These are phyloP conservation scores for Sugiyamaella qingdaonensis DNA, from an alignment of 805 yeast genomes.

Conservation along the genomic window DNA sequence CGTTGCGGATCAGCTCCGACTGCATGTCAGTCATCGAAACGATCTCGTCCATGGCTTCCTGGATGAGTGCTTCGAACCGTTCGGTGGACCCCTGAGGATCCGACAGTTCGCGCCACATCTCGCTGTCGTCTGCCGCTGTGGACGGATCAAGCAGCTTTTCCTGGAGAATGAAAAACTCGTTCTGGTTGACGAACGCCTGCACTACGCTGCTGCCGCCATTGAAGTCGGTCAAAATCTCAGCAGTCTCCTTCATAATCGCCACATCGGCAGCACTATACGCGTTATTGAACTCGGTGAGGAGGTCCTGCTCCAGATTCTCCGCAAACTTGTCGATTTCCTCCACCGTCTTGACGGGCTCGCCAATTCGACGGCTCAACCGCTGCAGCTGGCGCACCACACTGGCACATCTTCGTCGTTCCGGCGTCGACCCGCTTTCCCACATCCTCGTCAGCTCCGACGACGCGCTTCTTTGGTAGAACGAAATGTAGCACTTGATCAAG, in stretches of 20 bases:
- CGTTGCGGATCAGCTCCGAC: constrained; percentile 65
- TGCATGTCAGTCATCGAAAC: constrained; percentile 62
- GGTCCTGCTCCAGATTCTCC: constrained; percentile 66
- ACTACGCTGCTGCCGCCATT: constrained; percentile 83
- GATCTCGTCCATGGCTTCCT: constrained; percentile 50
- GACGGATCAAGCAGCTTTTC: constrained; percentile 37
- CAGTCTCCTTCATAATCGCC: constrained; percentile 65
- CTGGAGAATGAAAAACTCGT: constrained; percentile 58
- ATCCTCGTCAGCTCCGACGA: constrained; percentile 54
- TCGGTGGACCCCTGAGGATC: constrained; percentile 53
- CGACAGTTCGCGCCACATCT: constrained; percentile 53
- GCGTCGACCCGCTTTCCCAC: constrained; percentile 40
- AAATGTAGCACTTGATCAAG: constrained; percentile 69
- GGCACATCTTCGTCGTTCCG: constrained; percentile 65
- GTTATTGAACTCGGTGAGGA: constrained; percentile 64
- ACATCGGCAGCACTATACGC: constrained; percentile 70
- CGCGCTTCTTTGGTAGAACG: constrained; percentile 58
- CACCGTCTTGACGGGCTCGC: constrained; percentile 25
- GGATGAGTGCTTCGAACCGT: constrained; percentile 50
- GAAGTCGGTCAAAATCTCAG: constrained; percentile 69
- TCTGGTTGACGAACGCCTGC: constrained; percentile 75
- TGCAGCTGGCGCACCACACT: constrained; percentile 61
- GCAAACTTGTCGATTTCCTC: constrained; percentile 63
- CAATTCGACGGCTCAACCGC: constrained; percentile 60
- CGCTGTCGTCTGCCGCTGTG: constrained; percentile 30